Base-by-base conservation (phyloP, 495 filamentous ascomycete species). In the Xanthoparmelia taractica region DNA sequence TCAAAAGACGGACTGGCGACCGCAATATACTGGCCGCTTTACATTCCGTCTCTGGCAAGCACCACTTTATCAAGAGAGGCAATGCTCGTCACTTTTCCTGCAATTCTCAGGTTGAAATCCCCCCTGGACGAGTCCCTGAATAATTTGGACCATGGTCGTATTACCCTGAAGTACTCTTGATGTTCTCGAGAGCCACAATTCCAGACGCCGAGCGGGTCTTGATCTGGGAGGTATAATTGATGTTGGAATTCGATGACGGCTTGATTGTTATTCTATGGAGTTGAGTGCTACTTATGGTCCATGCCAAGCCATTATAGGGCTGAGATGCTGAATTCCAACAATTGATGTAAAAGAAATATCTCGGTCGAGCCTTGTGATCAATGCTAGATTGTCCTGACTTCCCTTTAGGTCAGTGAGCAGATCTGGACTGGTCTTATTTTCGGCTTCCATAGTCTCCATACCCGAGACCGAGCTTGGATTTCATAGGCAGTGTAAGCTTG, bases 371-470 rank as follows among this genome's bases (percentile, higher is more conserved):
- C 59, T 45, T 5, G 71, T 72, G 1, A 73, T 68, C 2, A 73
- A 66, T n/a, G 67, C 71, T 20, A 73, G 66, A 50, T 73, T 72
- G 52, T 66, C 68, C 17, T 27, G 17, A 27, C 79, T 76, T 12
- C 79, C 77, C 54, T 78, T 79, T 27, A 81, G 72, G 12, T 71
- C 75, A 27, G 61, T 65, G 65, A 71, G 79, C 11, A 80, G 69
- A 50, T 76, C 76, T 0, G 73, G 70, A 71, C 66, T 67, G 33
- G 63, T 65, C 12, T 68, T 38, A 15, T 55, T 40, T 59, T 71
- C 76, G 4, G 72, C 75, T 37, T 74, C 65, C 11, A 75, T 65
- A 33, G 75, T 70, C 41, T 8, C 74, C 71, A 36, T 65, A 58
- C 25, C 71, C 70, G 4, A 78, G 74, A 10, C 74, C 74, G 43